Base-by-base conservation (phyloP, 371 early-diverging fungal genomes). In the Nematocida ausubeli region DNA sequence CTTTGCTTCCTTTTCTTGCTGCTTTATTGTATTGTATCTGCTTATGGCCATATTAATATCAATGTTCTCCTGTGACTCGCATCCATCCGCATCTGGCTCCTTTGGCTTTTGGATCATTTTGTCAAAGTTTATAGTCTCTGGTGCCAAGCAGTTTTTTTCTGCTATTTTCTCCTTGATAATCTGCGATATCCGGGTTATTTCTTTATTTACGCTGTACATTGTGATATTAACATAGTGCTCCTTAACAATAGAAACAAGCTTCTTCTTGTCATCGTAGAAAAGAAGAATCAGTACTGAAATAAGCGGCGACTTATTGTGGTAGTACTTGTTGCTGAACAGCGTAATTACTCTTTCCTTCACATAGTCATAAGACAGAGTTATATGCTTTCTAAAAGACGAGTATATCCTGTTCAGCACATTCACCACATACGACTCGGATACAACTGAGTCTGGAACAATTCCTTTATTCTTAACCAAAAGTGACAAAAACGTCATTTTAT, bases 291-390 rank as follows among this genome's bases (percentile, higher is more conserved):
- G 14, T n/a, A 32, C n/a, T 19, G 66, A 28, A 54, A 47, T 37
- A 0, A 75, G 52, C n/a, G 78, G 78, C 54, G 66, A 65, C 42
- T 51, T 65, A 9, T 47, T 75, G 58, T 75, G 49, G 78, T 64
- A 75, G 28, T 75, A 75, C 9, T 32, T 42, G 28, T 39, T 37
- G 5, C 37, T 22, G 35, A 68, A 66, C 5, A 75, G 65, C 24
- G 30, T n/a, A 7, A 30, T 42, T 2, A 72, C 35, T 3, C 26
- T 63, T 32, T 40, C 51, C 22, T 30, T 22, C 22, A 35, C n/a
- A 54, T 47, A 32, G 26, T 56, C 16, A 22, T 55, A 34, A 9
- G 30, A 24, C 5, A 37, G 60, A 14, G 14, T 60, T 6, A 60
- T 60, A 6, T 70, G 14, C 44, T 14, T 12, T 37, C 28, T 47